Percentiles rank a stretch among this genome's conserved stretches.
These are phyloP conservation scores for Austropuccinia psidii DNA, from an alignment of 1,284 basidiomycete genomes.

Conservation along the genomic window DNA sequence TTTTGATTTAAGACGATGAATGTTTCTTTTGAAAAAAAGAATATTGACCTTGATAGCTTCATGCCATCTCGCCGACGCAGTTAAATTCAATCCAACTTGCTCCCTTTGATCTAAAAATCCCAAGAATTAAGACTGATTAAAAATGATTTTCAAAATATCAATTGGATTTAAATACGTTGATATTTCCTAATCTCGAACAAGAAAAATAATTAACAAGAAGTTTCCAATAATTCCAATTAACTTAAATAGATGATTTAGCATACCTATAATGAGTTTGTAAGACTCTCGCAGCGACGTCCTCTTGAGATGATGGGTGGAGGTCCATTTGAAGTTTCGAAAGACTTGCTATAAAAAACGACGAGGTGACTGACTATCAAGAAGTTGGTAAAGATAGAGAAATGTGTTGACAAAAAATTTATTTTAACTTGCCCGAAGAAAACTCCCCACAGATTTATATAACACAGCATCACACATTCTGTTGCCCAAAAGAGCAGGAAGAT, in stretches of 20 bases:
- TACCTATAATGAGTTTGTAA: slow-evolving; percentile 41
- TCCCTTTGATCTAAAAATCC: slow-evolving; percentile 12
- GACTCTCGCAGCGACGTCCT: slow-evolving; percentile 28
- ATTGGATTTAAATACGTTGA: neutral
- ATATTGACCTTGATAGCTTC: slow-evolving; percentile 42
- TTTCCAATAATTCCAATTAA: neutral
- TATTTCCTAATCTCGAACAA: slow-evolving; percentile 1
- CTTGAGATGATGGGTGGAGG: neutral
- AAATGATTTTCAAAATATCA: neutral
- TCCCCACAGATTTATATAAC: no score
- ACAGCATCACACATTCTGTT: no score
- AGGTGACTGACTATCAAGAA: no score
- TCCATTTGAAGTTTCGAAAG: neutral
- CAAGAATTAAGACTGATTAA: neutral
- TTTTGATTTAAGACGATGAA: neutral
- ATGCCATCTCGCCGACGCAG: slow-evolving; percentile 40
- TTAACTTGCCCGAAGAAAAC: no score
- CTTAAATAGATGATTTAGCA: neutral
- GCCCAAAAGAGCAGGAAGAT: no score
- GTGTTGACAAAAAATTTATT: no score
- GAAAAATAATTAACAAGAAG: neutral
- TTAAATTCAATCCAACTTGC: slow-evolving; percentile 38
- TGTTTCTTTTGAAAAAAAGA: neutral
- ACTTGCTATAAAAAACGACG: no score
- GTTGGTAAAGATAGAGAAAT: no score